Evolutionary conservation across 257 asterid species (phyloP).

Genomic region (Cynanchum wilfordii): DNA sequence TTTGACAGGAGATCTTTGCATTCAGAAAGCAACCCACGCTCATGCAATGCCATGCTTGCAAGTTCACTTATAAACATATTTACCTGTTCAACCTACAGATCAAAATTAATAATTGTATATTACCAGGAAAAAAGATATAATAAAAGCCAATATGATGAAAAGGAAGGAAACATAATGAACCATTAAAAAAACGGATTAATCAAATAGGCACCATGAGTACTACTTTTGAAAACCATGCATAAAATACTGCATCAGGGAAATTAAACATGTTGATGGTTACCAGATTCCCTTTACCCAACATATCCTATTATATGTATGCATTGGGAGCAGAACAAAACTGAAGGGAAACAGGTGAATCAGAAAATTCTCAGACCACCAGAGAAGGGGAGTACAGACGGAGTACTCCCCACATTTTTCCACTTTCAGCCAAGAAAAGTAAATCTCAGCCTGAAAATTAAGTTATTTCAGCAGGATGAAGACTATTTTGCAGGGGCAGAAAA

Average conservation of each 20-base stretch:
- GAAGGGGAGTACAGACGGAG: neutral
- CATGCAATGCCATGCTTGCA: conserved; percentile 43
- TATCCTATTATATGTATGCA: neutral
- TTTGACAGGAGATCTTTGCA: conserved; percentile 53
- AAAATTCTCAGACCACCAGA: neutral
- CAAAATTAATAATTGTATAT: neutral
- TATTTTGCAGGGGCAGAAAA: neutral
- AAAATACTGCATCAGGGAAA: neutral
- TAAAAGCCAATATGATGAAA: neutral
- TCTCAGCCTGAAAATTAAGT: neutral
- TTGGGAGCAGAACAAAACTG: neutral
- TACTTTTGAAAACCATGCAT: neutral
- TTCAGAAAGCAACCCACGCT: conserved; percentile 45
- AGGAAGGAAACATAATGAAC: neutral
- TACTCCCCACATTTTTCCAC: too few relatives aligned
- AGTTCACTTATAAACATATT: conserved; percentile 47
- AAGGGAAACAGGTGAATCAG: neutral
- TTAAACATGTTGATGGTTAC: neutral
- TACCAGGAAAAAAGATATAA: neutral
- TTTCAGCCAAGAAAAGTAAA: neutral
- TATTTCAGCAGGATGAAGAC: neutral
- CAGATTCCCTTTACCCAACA: neutral
- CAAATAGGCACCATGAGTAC: neutral
- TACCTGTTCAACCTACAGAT: conserved; percentile 61
- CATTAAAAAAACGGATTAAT: neutral